phyloP scores from a whole-genome alignment of 352 stramenopile genomes.

The Lagenidium sp. region DNA sequence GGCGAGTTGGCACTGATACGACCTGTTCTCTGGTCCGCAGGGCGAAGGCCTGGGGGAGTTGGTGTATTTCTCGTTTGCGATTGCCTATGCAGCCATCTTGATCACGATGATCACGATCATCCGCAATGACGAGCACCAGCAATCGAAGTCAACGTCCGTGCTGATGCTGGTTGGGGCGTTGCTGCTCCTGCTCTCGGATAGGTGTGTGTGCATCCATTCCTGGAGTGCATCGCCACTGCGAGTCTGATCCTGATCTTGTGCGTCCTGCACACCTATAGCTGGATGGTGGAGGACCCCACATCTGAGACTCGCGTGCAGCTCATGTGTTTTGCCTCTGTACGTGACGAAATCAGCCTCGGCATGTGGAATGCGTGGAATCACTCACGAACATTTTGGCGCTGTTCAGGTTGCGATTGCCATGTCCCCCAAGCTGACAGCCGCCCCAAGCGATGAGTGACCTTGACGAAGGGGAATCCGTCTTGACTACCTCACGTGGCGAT shows the following conservation, averaged over 20 bases:
- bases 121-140: conserved; percentile 35
- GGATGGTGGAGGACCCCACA: conserved; percentile 33
- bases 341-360: too few species aligned
- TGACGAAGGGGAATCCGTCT: too few species aligned
- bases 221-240: too few species aligned
- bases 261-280: conserved; percentile 1
- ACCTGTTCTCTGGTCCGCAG: too few species aligned
- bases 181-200: not conserved
- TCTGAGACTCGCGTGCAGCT: conserved; percentile 57
- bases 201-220: too few species aligned
- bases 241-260: not conserved
- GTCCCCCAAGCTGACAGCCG: conserved; percentile 44
- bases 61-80: not conserved
- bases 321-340: conserved; percentile 64
- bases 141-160: too few species aligned
- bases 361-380: too few species aligned
- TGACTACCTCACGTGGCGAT: too few species aligned
- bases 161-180: not conserved
- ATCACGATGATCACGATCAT: conserved; percentile 34
- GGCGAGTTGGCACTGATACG: too few species aligned
- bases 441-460: conserved; percentile 23
- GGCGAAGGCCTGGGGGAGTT: too few species aligned
- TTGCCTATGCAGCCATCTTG: conserved; percentile 27
- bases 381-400: conserved; percentile 1
- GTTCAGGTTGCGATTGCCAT: conserved; percentile 51